Conservation (phyloP, 345 rosid species). For the Citrus cavaleriei region DNA sequence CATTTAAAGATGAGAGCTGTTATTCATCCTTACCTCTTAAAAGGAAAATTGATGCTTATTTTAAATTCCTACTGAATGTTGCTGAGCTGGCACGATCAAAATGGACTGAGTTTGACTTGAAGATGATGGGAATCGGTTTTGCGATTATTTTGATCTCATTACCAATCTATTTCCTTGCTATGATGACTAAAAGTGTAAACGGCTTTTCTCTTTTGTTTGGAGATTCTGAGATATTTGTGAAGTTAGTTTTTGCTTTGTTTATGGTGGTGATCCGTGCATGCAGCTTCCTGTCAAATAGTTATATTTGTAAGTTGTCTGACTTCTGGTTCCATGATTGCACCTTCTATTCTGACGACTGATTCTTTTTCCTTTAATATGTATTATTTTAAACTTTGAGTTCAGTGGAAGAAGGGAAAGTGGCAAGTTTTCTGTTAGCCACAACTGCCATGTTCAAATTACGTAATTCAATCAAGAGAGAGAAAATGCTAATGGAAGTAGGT, state of each 20-base stretch:
- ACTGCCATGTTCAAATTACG: slow-evolving; percentile 69
- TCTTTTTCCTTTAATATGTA: background rate
- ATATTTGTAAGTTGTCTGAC: slow-evolving; percentile 59
- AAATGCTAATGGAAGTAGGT: slow-evolving; percentile 65
- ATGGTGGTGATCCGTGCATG: slow-evolving; percentile 63
- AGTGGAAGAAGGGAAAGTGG: slow-evolving; percentile 99
- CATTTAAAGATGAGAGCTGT: slow-evolving; percentile 29
- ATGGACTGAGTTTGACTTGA: slow-evolving; percentile 91
- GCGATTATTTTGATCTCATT: slow-evolving; percentile 62
- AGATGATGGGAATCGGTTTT: slow-evolving; percentile 75
- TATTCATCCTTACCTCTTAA: slow-evolving; percentile 31
- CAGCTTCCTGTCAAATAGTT: slow-evolving; percentile 95
- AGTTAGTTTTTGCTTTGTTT: slow-evolving; percentile 40
- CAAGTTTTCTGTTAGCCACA: slow-evolving; percentile 82
- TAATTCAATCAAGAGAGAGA: slow-evolving; percentile 48
- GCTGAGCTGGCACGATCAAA: slow-evolving; percentile 86
- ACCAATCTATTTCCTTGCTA: slow-evolving; percentile 37
- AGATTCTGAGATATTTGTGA: slow-evolving; percentile 38
- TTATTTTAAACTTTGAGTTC: slow-evolving; percentile 19
- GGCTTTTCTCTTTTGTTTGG: slow-evolving; percentile 22
- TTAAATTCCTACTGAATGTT: slow-evolving; percentile 58
- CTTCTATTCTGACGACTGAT: slow-evolving; percentile 3
- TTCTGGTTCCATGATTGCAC: slow-evolving; percentile 1
- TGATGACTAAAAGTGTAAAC: slow-evolving; percentile 28
- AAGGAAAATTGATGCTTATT: slow-evolving; percentile 55